These are phyloP conservation scores for Groenewaldozyma tartarivorans DNA, from an alignment of 805 yeast species.

Conservation along the genomic window DNA sequence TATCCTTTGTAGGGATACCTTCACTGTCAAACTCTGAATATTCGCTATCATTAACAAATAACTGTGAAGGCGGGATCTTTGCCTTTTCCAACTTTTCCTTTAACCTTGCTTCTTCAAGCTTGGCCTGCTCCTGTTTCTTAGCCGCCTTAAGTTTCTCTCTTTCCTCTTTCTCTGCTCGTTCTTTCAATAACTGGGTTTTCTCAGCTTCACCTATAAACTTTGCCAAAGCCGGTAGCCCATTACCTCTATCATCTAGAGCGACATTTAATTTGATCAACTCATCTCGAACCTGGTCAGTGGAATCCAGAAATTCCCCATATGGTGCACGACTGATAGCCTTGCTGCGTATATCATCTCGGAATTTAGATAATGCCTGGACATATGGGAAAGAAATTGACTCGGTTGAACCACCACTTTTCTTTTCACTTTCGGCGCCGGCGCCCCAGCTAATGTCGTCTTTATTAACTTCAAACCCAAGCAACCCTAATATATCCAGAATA, in stretches of 20 bases:
- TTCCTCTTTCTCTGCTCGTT: slow-evolving; percentile 48
- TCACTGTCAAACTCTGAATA: slow-evolving; percentile 74
- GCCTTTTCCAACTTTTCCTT: slow-evolving; percentile 64
- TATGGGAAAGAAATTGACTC: slow-evolving; percentile 77
- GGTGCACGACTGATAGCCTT: slow-evolving; percentile 57
- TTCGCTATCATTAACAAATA: slow-evolving; percentile 51
- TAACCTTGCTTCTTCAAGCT: slow-evolving; percentile 32
- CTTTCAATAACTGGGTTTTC: slow-evolving; percentile 47
- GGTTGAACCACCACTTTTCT: slow-evolving; percentile 16
- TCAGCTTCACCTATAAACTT: slow-evolving; percentile 71
- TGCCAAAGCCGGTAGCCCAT: slow-evolving; percentile 67
- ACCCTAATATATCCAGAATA: slow-evolving; percentile 57
- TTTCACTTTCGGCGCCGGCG: slow-evolving; percentile 24
- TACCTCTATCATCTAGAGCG: slow-evolving; percentile 79
- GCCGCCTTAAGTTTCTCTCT: slow-evolving; percentile 46
- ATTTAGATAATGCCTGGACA: slow-evolving; percentile 63
- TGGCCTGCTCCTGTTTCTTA: slow-evolving; percentile 38
- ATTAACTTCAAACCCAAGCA: slow-evolving; percentile 71
- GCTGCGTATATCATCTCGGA: slow-evolving; percentile 74
- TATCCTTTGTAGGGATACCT: slow-evolving; percentile 74
- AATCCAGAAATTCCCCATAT: slow-evolving; percentile 45
- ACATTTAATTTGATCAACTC: slow-evolving; percentile 71
- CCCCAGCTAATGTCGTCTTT: slow-evolving; percentile 76
- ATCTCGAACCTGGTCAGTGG: slow-evolving; percentile 68
- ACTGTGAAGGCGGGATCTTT: slow-evolving; percentile 54